Evolutionary conservation across 2,329 filamentous ascomycete genomes (phyloP).

Genomic region (Chaetomium sp.): DNA sequence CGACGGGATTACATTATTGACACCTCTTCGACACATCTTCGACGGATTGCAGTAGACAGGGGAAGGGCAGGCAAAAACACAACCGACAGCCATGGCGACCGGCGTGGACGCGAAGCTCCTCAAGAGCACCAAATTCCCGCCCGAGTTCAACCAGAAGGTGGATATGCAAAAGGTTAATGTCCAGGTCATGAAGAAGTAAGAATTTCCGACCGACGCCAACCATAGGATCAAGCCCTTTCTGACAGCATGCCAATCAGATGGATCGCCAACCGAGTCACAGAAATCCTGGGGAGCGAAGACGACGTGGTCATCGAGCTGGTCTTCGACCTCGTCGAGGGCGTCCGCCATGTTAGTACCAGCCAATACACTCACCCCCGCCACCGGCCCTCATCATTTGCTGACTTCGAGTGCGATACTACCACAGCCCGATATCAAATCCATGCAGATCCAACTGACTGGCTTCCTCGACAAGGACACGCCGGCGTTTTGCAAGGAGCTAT

Average conservation of each 20-base stretch:
- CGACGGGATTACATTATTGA: background rate
- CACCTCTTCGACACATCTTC: background rate
- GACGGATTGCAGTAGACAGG: background rate
- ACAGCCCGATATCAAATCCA: constrained; percentile 93
- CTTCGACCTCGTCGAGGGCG: constrained; percentile 70
- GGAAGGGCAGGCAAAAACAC: background rate
- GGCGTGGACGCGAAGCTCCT: constrained; percentile 87
- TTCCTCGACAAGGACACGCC: constrained; percentile 93
- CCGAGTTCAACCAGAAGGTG: constrained; percentile 92
- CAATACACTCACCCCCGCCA: background rate
- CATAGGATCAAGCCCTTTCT: background rate
- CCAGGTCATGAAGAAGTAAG: constrained; percentile 95
- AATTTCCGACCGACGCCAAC: constrained; percentile 24
- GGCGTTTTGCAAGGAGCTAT: constrained; percentile 88
- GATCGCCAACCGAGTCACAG: constrained; percentile 86
- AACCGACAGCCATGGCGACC: constrained; percentile 65
- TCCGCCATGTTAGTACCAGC: constrained; percentile 66
- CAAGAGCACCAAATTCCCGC: constrained; percentile 88
- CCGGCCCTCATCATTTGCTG: constrained; percentile 20
- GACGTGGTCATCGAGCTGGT: constrained; percentile 92
- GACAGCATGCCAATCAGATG: constrained; percentile 61
- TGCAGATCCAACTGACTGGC: constrained; percentile 92
- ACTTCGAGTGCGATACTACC: constrained; percentile 29
- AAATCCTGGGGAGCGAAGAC: constrained; percentile 89
- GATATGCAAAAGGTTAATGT: constrained; percentile 97